Evolutionary conservation across 345 rosid genomes (phyloP), one percentile per base, ranked within the genome.

Genomic region (Trapa bicornis): DNA sequence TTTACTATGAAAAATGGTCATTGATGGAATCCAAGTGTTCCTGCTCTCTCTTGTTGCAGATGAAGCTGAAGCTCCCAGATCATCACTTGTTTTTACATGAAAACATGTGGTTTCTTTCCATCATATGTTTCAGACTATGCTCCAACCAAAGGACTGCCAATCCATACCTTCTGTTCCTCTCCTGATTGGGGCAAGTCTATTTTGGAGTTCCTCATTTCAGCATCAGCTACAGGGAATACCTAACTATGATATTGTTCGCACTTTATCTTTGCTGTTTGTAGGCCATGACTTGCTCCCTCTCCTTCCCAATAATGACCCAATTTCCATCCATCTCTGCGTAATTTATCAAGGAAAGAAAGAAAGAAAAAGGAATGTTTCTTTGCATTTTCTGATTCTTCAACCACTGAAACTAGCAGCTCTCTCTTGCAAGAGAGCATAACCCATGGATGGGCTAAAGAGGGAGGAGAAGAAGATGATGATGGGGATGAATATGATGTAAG

Each of bases 211-310:
- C 57, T 52, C 57, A 52, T 7, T 17, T 54, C 60, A 54, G 22
- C 60, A 54, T 54, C 60, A n/a, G 60, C 60, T 22, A 57, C 36
- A 57, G 37, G n/a, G 61, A 22, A 57, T 57, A 57, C 61, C 61
- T 57, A 57, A 57, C 61, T 57, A 36, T 3, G 61, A 57, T 57
- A 29, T 9, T 57, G 61, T 57, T n/a, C 22, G 35, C 32, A 57
- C 13, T 57, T 29, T 57, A 14, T n/a, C 1, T 37, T 3, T 1
- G 32, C 61, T 57, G 61, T 14, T 57, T 22, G 61, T 57, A 29
- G 61, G 61, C 61, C 61, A 57, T 10, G 61, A 37, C 29, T 22
- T 22, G 29, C 29, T 22, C 29, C 29, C 29, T 22, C 29, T 22
- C 29, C 29, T 22, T 22, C 29, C 29, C 29, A 22, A 22, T 22